A percentile compares a stretch with the other conserved stretches of the same genome.
phyloP scores from a whole-genome alignment of 495 filamentous ascomycete genomes.

The Talaromyces stipitatus region DNA sequence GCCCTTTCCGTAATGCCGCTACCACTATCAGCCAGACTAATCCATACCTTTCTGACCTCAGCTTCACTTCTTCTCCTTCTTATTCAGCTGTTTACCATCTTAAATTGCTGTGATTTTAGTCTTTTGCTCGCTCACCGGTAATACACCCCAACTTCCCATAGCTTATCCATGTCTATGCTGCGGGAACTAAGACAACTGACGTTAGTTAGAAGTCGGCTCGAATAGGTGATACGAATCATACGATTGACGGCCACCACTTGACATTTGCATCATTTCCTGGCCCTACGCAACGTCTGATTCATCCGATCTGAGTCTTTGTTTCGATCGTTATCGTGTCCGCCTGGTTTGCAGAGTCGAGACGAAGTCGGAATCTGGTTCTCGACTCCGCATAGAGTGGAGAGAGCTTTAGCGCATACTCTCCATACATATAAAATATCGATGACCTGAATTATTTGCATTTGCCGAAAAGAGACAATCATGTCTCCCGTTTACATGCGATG shows the following conservation, averaged over 20 bases:
- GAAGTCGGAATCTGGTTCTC: not conserved
- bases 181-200: constrained; percentile 3
- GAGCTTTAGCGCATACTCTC: not conserved
- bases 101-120: too few species aligned
- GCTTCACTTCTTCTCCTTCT: not conserved
- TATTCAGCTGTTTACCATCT: not conserved
- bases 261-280: not conserved
- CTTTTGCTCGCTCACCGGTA: too few species aligned
- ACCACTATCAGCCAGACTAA: not conserved
- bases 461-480: constrained; percentile 29
- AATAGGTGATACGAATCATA: not conserved
- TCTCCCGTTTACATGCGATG: constrained; percentile 39
- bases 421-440: not conserved
- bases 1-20: not conserved
- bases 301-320: not conserved
- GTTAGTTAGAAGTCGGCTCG: not conserved
- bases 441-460: not conserved
- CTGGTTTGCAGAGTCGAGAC: not conserved
- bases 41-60: not conserved
- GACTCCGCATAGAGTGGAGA: not conserved
- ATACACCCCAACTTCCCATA: not conserved
- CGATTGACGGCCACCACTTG: not conserved
- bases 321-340: not conserved
- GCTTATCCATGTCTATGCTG: not conserved
- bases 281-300: not conserved